Percentiles rank a stretch among this genome's conserved stretches.
phyloP scores from a whole-genome alignment of 2,329 filamentous ascomycete species.

The Rachicladosporium sp. region DNA sequence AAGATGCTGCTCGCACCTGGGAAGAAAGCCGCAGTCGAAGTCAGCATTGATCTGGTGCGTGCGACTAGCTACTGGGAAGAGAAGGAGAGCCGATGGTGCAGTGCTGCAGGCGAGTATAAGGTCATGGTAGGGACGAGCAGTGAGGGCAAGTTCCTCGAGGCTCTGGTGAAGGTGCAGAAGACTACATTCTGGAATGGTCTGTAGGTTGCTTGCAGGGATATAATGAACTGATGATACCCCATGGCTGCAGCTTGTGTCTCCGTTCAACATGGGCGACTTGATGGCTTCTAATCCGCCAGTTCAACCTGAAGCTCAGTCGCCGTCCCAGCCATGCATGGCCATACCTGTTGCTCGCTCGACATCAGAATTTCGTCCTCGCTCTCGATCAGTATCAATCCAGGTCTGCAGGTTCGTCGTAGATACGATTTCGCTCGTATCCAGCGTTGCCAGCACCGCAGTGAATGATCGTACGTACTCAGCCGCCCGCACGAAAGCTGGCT shows the following conservation, averaged over 20 bases:
- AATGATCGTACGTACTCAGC: constrained; percentile 4
- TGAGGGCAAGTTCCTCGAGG: constrained; percentile 15
- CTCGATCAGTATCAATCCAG: constrained; percentile 5
- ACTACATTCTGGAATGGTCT: constrained; percentile 5
- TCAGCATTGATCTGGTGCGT: constrained; percentile 45
- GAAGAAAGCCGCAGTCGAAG: constrained; percentile 48
- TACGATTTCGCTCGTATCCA: constrained; percentile 4
- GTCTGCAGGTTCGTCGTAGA: constrained; percentile 5
- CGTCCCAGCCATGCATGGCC: too few relatives aligned
- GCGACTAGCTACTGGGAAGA: constrained; percentile 61
- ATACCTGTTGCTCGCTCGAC: too few relatives aligned
- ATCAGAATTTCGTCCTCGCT: background rate
- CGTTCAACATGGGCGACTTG: too few relatives aligned
- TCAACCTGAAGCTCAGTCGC: too few relatives aligned
- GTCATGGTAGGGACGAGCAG: constrained; percentile 50
- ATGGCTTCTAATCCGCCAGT: too few relatives aligned
- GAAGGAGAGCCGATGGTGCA: constrained; percentile 50
- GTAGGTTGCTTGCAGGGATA: constrained; percentile 16
- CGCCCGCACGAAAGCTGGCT: constrained; percentile 3
- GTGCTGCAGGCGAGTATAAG: constrained; percentile 52
- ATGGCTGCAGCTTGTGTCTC: too few relatives aligned
- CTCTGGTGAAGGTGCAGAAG: constrained; percentile 1
- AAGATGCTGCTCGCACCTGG: constrained; percentile 50
- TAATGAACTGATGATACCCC: too few relatives aligned
- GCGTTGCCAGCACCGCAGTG: constrained; percentile 1